Base-by-base conservation (phyloP, 2,329 filamentous ascomycete species). In the Tricladium varicosporioides region DNA sequence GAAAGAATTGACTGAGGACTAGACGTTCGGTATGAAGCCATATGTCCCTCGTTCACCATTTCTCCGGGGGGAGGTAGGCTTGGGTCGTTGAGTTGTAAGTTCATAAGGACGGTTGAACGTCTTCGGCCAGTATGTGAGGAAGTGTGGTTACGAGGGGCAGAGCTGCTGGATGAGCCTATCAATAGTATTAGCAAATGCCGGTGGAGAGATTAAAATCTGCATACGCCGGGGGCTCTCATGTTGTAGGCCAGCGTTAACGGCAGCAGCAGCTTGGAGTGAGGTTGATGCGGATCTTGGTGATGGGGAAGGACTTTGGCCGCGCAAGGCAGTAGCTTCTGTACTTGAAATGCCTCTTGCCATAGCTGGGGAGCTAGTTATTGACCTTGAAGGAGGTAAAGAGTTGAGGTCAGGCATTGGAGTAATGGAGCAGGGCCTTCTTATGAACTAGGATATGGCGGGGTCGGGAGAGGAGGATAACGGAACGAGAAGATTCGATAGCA, bases 231-330 rank as follows among this genome's bases (percentile, higher is more conserved):
- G 81, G 42, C 82, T 77, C 67, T 88, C 83, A 61, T 82, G 83
- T 63, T 89, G 85, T 27, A 91, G 82, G 51, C 89, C 84, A 27
- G 89, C 87, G 70, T 93, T 93, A 72, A 92, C 82, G 45, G 88
- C 86, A 7, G 88, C 89, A 11, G 89, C 85, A 51, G 88, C 89
- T 69, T 89, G 88, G 9, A 94, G 79, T 13, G 88, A 91, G 60
- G 83, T 80, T 43, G 87, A 84, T 33, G 87, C 82, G 50, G 84
- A 84, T 64, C 87, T 80, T 40, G 84, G 82, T 46, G 85, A 85
- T 48, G 82, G 78, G 32, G 83, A 82, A 22, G 84, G 80, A 19
- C 82, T 83, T 58, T 81, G 76, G 63, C 74, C 71, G 42, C 70
- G 70, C 32, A 69, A 53, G 54, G 63, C 65, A 48, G 63, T 57